A percentile compares a stretch with the other conserved stretches of the same genome.
Evolutionary conservation across 352 stramenopile species (phyloP).

Genomic region (Phytophthora fragariae): DNA sequence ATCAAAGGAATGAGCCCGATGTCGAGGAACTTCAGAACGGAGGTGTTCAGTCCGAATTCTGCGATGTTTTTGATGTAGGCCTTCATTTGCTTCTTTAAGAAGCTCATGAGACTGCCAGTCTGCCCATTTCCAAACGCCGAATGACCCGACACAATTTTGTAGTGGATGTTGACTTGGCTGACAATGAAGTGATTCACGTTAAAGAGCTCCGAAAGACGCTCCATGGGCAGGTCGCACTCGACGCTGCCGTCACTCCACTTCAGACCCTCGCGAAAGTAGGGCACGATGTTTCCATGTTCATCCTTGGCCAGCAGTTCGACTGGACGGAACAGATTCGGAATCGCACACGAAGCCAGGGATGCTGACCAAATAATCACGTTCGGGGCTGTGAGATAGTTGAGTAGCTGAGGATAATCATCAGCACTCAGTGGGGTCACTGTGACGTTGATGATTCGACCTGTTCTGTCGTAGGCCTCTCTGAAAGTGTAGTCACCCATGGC

Average conservation of each 20-base stretch:
- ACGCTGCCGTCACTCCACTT: conserved; percentile 97
- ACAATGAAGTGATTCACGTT: conserved; percentile 99
- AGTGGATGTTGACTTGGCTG: conserved; percentile 93
- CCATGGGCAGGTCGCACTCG: conserved; percentile 96
- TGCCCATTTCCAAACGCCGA: conserved; percentile 78
- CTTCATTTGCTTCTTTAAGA: conserved; percentile 96
- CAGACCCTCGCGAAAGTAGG: conserved; percentile 79
- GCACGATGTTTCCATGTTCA: conserved; percentile 80
- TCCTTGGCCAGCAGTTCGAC: conserved; percentile 97
- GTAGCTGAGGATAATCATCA: conserved; percentile 95
- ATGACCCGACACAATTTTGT: conserved; percentile 88
- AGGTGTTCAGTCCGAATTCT: conserved; percentile 87
- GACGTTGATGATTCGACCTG: conserved; percentile 99
- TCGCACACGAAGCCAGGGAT: conserved; percentile 94
- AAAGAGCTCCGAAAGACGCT: conserved; percentile 96
- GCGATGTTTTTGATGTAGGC: conserved; percentile 91
- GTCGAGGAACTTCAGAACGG: conserved; percentile 84
- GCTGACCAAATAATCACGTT: conserved; percentile 99
- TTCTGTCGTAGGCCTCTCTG: conserved; percentile 98
- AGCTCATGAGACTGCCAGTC: conserved; percentile 89
- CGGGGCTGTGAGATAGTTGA: conserved; percentile 99
- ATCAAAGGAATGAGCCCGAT: conserved; percentile 84
- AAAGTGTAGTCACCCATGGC: conserved; percentile 99
- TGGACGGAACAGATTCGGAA: conserved; percentile 95
- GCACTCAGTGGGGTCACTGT: conserved; percentile 94